Conservation (phyloP, 2,329 filamentous ascomycete genomes). For the Alternaria panax region DNA sequence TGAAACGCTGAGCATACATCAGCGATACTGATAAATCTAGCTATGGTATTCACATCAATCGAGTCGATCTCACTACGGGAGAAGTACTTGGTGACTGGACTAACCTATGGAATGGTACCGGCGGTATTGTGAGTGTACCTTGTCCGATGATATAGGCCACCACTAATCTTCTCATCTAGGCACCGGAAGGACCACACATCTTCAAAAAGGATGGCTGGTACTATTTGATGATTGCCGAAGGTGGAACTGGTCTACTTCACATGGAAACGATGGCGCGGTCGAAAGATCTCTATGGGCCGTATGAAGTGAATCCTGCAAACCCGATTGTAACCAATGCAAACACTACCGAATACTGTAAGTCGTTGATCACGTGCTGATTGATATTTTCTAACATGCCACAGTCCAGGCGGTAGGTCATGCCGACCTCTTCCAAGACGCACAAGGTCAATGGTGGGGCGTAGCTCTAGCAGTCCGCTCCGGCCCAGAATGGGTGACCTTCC, state of each 20-base stretch:
- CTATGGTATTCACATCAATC: slow-evolving; percentile 38
- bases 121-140: slow-evolving; percentile 17
- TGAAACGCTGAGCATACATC: not conserved
- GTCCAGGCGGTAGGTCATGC: slow-evolving; percentile 39
- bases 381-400: not conserved
- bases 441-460: slow-evolving; percentile 33
- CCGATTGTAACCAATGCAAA: slow-evolving; percentile 51
- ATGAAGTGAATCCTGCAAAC: slow-evolving; percentile 45
- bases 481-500: slow-evolving; percentile 16
- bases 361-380: too few species aligned
- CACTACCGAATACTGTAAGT: slow-evolving; percentile 44
- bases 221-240: slow-evolving; percentile 45
- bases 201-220: slow-evolving; percentile 48
- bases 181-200: slow-evolving; percentile 48
- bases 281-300: slow-evolving; percentile 47
- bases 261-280: slow-evolving; percentile 50
- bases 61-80: slow-evolving; percentile 45
- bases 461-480: slow-evolving; percentile 31
- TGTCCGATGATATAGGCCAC: not conserved
- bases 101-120: slow-evolving; percentile 50
- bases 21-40: not conserved
- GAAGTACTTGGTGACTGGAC: slow-evolving; percentile 23
- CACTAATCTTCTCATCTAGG: not conserved
- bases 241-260: slow-evolving; percentile 48
- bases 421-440: slow-evolving; percentile 36